Evolutionary conservation across 495 filamentous ascomycete species (phyloP), one percentile per base, ranked within the genome.

Genomic region (Hyaloscypha variabilis): DNA sequence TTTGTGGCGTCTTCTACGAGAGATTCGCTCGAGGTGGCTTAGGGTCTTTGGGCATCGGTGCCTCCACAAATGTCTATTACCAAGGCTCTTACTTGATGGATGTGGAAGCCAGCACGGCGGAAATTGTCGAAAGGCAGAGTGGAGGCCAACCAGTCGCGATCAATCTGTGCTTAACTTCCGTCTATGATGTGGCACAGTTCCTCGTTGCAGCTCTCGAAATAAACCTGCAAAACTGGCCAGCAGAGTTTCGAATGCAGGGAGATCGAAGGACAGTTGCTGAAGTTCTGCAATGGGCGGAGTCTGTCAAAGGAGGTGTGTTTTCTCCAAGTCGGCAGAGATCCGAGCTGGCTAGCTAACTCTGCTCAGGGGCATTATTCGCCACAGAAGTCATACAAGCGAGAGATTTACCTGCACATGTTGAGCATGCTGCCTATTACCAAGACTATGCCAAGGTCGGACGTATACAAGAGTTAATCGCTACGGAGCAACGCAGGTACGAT

Each of bases 1-100:
- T 84, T 1, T 93, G 90, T 71, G 90, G 90, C 39, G 71, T 91
- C n/a, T 86, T 92, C 69, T 91, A 91, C 78, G 90, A 93, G 70
- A 79, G 90, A 13, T 92, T 93, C 72, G 82, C 79, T 10, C 86
- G 84, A 13, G 85, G 84, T 13, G 90, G 90, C 4, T 76, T 93
- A 56, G 74, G 75, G 24, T 72, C 76, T 3, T 81, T 80, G 58
- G 74, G 78, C 4, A 86, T 92, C 36, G 87, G 88, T 10, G 62
- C 71, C 21, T 73, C 74, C 8, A 74, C 73, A 49, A 77, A 78
- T 14, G 71, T 86, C 31, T 75, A 77, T 19, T 78, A 77, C 25
- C 85, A 88, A 63, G 87, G 85, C 34, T 84, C 86, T 63, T 91
- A 87, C 67, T 77, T 93, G 60, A 76, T 91, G 66, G 79, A 93